These are phyloP conservation scores for Erodium texanum DNA, from an alignment of 441 rosid genomes.

Conservation along the genomic window DNA sequence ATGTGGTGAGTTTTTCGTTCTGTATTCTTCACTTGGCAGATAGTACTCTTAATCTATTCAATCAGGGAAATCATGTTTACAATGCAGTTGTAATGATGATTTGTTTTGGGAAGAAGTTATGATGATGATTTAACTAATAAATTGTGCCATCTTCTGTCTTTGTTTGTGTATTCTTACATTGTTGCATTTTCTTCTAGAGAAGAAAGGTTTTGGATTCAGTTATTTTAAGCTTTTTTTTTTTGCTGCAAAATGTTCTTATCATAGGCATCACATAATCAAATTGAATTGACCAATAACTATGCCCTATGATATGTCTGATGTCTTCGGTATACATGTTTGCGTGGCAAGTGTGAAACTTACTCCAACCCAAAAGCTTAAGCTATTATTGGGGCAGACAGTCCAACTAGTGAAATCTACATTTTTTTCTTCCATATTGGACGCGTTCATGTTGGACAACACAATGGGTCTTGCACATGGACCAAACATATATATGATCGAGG, in stretches of 20 bases:
- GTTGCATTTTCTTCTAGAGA: background rate
- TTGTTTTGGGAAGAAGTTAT: background rate
- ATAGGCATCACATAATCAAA: background rate
- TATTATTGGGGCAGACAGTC: too few relatives aligned
- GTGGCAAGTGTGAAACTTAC: too few relatives aligned
- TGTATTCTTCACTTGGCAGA: background rate
- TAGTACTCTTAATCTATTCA: background rate
- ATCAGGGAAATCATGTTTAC: background rate
- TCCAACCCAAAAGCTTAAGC: too few relatives aligned
- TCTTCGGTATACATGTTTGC: too few relatives aligned
- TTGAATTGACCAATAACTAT: background rate
- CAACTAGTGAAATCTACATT: too few relatives aligned
- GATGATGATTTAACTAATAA: background rate
- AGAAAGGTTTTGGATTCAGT: background rate
- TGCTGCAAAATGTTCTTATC: background rate
- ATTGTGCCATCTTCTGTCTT: background rate
- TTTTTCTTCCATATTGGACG: too few relatives aligned
- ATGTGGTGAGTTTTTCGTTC: conserved; percentile 51
- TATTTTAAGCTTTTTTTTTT: background rate
- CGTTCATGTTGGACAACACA: too few relatives aligned
- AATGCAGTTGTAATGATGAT: background rate
- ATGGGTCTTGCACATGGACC: too few relatives aligned
- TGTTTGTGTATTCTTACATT: conserved; percentile 1
- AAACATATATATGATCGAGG: too few relatives aligned
- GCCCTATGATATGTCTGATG: background rate